Percentiles rank a stretch among this genome's conserved stretches.
Conservation (phyloP, 192 early-diverging fungal species). For the Phlyctochytrium bullatum region DNA sequence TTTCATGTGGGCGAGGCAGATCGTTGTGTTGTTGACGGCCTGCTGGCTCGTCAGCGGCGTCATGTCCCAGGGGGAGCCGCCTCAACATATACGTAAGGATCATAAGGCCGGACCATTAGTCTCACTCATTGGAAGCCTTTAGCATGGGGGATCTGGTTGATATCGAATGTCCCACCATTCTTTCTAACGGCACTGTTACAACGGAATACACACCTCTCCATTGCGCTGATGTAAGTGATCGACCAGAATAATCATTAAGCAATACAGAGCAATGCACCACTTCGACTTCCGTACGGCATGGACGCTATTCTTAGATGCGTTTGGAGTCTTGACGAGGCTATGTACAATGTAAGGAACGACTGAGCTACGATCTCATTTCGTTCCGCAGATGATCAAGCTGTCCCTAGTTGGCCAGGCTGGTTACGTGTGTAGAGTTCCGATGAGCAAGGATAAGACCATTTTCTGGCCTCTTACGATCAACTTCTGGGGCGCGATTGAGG, state of each 20-base stretch:
- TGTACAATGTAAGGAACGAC: slow-evolving; percentile 8
- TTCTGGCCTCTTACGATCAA: slow-evolving; percentile 24
- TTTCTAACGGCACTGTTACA: slow-evolving; percentile 19
- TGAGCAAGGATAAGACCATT: slow-evolving; percentile 17
- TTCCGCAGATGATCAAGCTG: slow-evolving; percentile 15
- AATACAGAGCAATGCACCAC: slow-evolving; percentile 20
- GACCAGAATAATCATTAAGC: neutral
- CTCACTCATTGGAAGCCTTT: slow-evolving; percentile 7
- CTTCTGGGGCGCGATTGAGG: slow-evolving; percentile 29
- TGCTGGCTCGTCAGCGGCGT: too few species aligned
- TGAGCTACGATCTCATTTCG: neutral
- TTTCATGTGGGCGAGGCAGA: too few species aligned
- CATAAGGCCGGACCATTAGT: neutral
- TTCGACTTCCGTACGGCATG: slow-evolving; percentile 19
- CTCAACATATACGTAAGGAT: slow-evolving; percentile 14
- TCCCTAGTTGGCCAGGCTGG: slow-evolving; percentile 17
- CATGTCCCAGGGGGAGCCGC: too few species aligned
- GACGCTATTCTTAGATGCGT: slow-evolving; percentile 27
- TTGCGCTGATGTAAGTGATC: slow-evolving; percentile 24
- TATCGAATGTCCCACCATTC: slow-evolving; percentile 26
- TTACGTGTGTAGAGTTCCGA: slow-evolving; percentile 21
- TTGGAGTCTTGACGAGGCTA: slow-evolving; percentile 10
- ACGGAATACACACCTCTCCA: slow-evolving; percentile 13
- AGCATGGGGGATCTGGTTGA: slow-evolving; percentile 22
- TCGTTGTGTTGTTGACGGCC: too few species aligned